phyloP scores from a whole-genome alignment of 805 yeast genomes.

The Vanderwaltozyma verrucispora region DNA sequence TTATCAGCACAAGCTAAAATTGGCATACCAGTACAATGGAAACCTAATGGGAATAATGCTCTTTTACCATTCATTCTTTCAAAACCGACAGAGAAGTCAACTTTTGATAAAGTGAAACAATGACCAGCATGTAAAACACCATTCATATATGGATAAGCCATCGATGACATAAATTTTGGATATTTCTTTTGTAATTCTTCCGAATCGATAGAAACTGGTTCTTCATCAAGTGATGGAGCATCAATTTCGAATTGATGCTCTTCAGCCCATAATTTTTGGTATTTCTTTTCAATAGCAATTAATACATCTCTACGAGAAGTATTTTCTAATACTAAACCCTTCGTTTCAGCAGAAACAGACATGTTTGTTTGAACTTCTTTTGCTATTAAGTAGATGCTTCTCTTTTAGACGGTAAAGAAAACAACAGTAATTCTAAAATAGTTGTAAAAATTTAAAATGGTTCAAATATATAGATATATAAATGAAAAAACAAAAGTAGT shows the following conservation, averaged over 20 bases:
- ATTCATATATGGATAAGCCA: conserved; percentile 99
- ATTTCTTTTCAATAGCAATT: conserved; percentile 78
- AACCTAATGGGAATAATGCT: conserved; percentile 91
- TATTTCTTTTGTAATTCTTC: conserved; percentile 67
- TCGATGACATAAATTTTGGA: conserved; percentile 84
- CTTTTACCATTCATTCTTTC: conserved; percentile 91
- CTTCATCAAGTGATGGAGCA: conserved; percentile 72
- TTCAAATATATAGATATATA: too few species aligned
- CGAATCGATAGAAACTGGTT: conserved; percentile 39
- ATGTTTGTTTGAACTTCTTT: conserved; percentile 5
- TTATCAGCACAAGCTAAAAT: conserved; percentile 94
- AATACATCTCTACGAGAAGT: conserved; percentile 94
- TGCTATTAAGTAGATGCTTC: too few species aligned
- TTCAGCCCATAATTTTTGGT: conserved; percentile 79
- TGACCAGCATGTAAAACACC: conserved; percentile 98
- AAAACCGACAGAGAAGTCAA: conserved; percentile 84
- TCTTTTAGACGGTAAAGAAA: too few species aligned
- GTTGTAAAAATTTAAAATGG: too few species aligned
- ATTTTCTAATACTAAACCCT: conserved; percentile 35
- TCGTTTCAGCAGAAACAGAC: conserved; percentile 24
- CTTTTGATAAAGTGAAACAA: conserved; percentile 88
- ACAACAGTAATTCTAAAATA: too few species aligned
- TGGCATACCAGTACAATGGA: conserved; percentile 99
- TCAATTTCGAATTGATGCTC: conserved; percentile 78
- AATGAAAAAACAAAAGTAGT: too few species aligned